A percentile compares a stretch with the other conserved stretches of the same genome.
phyloP scores from a whole-genome alignment of 768 basidiomycete genomes.

The Coprinopsis sp. region DNA sequence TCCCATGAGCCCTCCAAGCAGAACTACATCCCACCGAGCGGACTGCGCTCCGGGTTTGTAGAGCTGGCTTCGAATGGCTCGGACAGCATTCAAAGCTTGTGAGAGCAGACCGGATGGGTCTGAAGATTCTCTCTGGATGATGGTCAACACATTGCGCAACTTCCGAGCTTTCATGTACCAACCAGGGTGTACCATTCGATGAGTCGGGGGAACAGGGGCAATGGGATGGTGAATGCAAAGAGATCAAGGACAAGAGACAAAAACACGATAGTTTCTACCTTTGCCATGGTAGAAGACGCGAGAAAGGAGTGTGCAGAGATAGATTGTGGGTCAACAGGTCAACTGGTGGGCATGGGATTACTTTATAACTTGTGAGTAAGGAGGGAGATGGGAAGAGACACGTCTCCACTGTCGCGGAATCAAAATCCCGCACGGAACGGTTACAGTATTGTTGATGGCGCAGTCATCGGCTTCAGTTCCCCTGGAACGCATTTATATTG shows the following conservation, averaged over 20 bases:
- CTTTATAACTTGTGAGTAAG: too few relatives aligned
- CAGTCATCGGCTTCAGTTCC: too few relatives aligned
- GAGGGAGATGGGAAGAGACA: background rate
- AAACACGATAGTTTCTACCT: conserved; percentile 81
- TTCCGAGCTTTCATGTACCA: conserved; percentile 18
- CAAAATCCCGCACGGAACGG: background rate
- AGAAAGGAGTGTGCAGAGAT: background rate
- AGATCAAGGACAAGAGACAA: conserved; percentile 88
- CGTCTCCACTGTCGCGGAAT: background rate
- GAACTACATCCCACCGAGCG: conserved; percentile 88
- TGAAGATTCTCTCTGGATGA: conserved; percentile 60
- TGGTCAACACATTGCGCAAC: conserved; percentile 1
- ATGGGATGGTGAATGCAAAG: conserved; percentile 85
- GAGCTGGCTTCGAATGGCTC: conserved; percentile 59
- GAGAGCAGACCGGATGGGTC: conserved; percentile 70
- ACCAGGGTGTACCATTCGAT: conserved; percentile 89
- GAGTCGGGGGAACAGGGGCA: conserved; percentile 97
- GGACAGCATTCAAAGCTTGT: conserved; percentile 62
- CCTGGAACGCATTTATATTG: too few relatives aligned
- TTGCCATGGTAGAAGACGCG: conserved; percentile 39
- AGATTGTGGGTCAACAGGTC: too few relatives aligned
- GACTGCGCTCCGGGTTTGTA: conserved; percentile 57
- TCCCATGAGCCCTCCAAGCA: conserved; percentile 93
- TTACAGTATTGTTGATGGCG: background rate
- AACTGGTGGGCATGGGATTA: too few relatives aligned